A percentile compares a stretch with the other conserved stretches of the same genome.
phyloP scores from a whole-genome alignment of 2,329 filamentous ascomycete species.

The Ramichloridium luteum region DNA sequence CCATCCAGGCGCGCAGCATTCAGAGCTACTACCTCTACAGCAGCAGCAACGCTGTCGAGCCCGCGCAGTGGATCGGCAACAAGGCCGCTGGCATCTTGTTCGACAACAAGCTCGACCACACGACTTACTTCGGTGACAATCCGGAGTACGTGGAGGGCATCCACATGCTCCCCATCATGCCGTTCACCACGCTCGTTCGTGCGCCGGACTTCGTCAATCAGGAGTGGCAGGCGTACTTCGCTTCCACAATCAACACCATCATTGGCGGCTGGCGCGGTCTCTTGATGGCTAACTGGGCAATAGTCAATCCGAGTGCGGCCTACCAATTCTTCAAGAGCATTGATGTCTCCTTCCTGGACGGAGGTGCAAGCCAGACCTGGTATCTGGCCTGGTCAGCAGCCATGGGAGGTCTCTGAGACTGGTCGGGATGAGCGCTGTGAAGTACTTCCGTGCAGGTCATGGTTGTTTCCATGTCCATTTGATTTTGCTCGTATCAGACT shows the following conservation, averaged over 20 bases:
- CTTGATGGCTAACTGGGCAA: constrained; percentile 68
- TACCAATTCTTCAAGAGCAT: constrained; percentile 70
- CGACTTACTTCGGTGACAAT: constrained; percentile 66
- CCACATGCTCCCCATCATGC: constrained; percentile 69
- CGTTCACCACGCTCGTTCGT: constrained; percentile 56
- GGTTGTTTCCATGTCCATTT: no score
- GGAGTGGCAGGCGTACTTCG: constrained; percentile 75
- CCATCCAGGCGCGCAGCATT: constrained; percentile 61
- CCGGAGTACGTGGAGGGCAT: constrained; percentile 46
- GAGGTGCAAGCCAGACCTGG: constrained; percentile 74
- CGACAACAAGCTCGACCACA: constrained; percentile 91
- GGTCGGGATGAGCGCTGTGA: not conserved
- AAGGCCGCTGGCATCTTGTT: constrained; percentile 57
- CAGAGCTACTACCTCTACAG: constrained; percentile 74
- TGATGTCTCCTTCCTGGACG: constrained; percentile 59
- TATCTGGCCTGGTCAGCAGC: constrained; percentile 69
- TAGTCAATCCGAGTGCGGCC: constrained; percentile 56
- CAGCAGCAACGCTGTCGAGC: constrained; percentile 57
- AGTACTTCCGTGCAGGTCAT: no score
- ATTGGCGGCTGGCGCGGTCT: constrained; percentile 76
- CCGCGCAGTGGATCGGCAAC: constrained; percentile 66
- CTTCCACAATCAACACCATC: constrained; percentile 50
- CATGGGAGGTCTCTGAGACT: constrained; percentile 30
- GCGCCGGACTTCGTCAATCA: constrained; percentile 58
- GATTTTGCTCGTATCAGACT: no score